These are phyloP conservation scores for Moesziomyces globuligerus DNA, from an alignment of 1,284 basidiomycete genomes.

Conservation along the genomic window DNA sequence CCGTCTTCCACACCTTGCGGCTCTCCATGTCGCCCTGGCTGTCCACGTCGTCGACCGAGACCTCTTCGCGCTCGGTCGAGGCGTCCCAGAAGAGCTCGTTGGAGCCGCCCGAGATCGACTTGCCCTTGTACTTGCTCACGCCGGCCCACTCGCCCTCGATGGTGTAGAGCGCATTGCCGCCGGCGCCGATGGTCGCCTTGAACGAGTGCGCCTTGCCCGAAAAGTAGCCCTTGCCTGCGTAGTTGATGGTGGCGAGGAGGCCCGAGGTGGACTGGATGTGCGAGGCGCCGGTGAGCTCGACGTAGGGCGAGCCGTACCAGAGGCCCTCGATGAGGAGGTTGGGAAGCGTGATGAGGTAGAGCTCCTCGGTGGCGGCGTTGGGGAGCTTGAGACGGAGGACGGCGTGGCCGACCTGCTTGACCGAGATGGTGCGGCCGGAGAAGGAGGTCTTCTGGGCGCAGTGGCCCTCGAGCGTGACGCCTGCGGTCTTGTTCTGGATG, in stretches of 20 bases:
- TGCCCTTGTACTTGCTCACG: conserved; percentile 71
- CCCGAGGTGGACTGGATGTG: conserved; percentile 85
- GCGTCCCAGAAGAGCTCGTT: conserved; percentile 71
- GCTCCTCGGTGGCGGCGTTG: conserved; percentile 71
- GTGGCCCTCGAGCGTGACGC: conserved; percentile 84
- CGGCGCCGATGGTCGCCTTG: conserved; percentile 79
- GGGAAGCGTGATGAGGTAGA: conserved; percentile 89
- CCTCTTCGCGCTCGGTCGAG: conserved; percentile 74
- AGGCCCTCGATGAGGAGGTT: conserved; percentile 67
- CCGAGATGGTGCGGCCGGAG: conserved; percentile 78
- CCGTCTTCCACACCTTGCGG: conserved; percentile 83
- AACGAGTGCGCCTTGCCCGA: conserved; percentile 90
- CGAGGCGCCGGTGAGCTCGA: conserved; percentile 85
- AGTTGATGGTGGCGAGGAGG: conserved; percentile 75
- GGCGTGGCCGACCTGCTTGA: conserved; percentile 96
- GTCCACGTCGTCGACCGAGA: conserved; percentile 74
- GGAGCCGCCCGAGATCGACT: conserved; percentile 50
- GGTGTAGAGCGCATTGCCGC: conserved; percentile 71
- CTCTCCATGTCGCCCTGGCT: conserved; percentile 86
- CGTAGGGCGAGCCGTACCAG: conserved; percentile 75
- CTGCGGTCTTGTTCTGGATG: conserved; percentile 84
- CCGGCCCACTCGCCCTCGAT: conserved; percentile 91
- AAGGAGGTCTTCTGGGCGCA: conserved; percentile 92
- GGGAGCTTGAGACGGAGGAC: conserved; percentile 78
- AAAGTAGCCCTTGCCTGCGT: conserved; percentile 94